These are phyloP conservation scores for Saksenaea oblongispora DNA, from an alignment of 371 early-diverging fungal species.

Conservation along the genomic window DNA sequence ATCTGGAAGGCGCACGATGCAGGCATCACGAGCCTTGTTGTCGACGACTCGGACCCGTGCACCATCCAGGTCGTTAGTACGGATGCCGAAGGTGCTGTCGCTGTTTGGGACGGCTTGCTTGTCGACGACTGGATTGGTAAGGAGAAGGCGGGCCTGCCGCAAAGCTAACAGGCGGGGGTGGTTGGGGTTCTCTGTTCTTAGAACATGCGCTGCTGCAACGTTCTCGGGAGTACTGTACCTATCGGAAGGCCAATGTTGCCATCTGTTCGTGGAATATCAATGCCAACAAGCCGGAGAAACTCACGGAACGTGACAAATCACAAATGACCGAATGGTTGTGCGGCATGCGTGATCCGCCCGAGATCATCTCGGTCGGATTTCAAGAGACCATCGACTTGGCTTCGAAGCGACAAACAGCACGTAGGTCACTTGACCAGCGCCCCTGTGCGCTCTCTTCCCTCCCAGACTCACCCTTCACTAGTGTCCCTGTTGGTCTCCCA, in stretches of 20 bases:
- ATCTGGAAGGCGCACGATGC: conserved; percentile 72
- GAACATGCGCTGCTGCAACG: conserved; percentile 34
- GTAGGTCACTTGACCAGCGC: conserved; percentile 54
- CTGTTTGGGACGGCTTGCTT: conserved; percentile 77
- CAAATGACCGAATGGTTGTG: conserved; percentile 55
- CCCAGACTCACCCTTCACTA: too few species aligned
- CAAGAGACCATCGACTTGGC: conserved; percentile 91
- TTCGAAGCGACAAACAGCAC: conserved; percentile 69
- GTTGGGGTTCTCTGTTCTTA: neutral
- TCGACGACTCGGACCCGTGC: conserved; percentile 55
- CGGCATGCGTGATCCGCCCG: conserved; percentile 59
- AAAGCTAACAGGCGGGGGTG: neutral
- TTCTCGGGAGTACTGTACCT: conserved; percentile 60
- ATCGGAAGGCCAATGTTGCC: conserved; percentile 59
- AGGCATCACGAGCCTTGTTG: conserved; percentile 52
- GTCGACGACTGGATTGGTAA: conserved; percentile 67
- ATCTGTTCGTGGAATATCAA: conserved; percentile 87
- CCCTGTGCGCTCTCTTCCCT: too few species aligned
- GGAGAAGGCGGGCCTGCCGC: too few species aligned
- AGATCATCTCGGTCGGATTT: conserved; percentile 83
- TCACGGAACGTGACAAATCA: conserved; percentile 41
- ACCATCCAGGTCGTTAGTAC: conserved; percentile 60
- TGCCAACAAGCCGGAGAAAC: conserved; percentile 62
- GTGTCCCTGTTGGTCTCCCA: conserved; percentile 61
- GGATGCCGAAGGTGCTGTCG: conserved; percentile 64